Evolutionary conservation across 495 filamentous ascomycete species (phyloP).

Genomic region (Hypoxylon subgilvum): DNA sequence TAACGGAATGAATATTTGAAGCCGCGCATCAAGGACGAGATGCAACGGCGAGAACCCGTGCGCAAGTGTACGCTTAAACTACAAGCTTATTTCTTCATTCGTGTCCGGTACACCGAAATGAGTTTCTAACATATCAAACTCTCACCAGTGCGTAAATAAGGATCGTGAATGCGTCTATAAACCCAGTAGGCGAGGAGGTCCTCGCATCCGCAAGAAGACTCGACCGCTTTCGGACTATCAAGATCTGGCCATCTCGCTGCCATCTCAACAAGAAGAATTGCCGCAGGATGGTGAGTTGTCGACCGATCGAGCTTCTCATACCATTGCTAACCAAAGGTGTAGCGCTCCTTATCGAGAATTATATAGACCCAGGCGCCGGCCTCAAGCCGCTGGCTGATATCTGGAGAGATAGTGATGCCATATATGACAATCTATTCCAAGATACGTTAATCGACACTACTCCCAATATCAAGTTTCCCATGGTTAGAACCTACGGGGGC

Average conservation of each 20-base stretch:
- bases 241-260: conserved; percentile 38
- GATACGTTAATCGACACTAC: conserved; percentile 27
- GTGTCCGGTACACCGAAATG: not conserved
- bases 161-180: conserved; percentile 61
- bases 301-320: not conserved
- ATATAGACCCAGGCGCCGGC: conserved; percentile 42
- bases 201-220: conserved; percentile 49
- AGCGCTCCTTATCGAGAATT: conserved; percentile 40
- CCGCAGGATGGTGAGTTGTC: conserved; percentile 34
- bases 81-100: not conserved
- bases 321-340: conserved; percentile 23
- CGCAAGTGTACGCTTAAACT: conserved; percentile 56
- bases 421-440: conserved; percentile 41
- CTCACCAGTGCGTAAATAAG: conserved; percentile 57
- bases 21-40: conserved; percentile 63
- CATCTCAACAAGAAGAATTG: conserved; percentile 42
- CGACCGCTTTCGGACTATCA: conserved; percentile 37
- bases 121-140: conserved; percentile 13
- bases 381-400: conserved; percentile 39
- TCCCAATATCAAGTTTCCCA: conserved; percentile 36
- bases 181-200: conserved; percentile 63
- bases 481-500: conserved; percentile 36
- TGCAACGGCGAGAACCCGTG: conserved; percentile 65
- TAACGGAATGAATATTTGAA: conserved; percentile 30
- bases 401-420: conserved; percentile 40